phyloP scores from a whole-genome alignment of 768 basidiomycete species.

The Collybiopsis confluens region DNA sequence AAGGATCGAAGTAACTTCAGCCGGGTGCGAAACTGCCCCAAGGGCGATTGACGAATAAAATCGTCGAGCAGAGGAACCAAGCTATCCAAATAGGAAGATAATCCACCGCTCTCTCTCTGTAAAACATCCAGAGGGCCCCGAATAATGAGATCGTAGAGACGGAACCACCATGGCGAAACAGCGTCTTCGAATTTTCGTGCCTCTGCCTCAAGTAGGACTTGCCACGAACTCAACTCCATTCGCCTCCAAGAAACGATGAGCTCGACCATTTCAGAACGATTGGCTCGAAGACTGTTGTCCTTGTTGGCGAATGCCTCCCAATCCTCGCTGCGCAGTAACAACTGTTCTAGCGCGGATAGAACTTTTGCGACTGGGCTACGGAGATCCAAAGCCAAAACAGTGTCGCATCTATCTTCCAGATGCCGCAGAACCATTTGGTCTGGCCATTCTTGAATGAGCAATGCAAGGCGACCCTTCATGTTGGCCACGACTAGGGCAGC shows the following conservation, averaged over 20 bases:
- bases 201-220: conserved; percentile 71
- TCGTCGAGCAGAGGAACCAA: conserved; percentile 78
- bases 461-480: conserved; percentile 49
- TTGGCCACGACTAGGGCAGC: conserved; percentile 45
- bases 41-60: conserved; percentile 68
- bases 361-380: conserved; percentile 77
- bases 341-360: conserved; percentile 77
- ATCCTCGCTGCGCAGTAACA: conserved; percentile 84
- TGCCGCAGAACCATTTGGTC: conserved; percentile 97
- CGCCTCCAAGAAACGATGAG: conserved; percentile 89
- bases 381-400: conserved; percentile 56
- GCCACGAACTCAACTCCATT: conserved; percentile 87
- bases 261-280: conserved; percentile 61
- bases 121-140: conserved; percentile 53
- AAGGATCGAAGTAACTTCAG: conserved; percentile 70
- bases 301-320: conserved; percentile 97
- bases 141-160: conserved; percentile 74
- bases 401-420: conserved; percentile 65
- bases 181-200: conserved; percentile 47
- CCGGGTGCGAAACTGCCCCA: conserved; percentile 78
- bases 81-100: conserved; percentile 53
- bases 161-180: conserved; percentile 80
- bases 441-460: conserved; percentile 79
- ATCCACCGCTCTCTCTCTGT: conserved; percentile 31
- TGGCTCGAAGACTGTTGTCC: conserved; percentile 71